These are phyloP conservation scores for Oxytropis ochrocephala DNA, from an alignment of 306 rosid species.

Conservation along the genomic window DNA sequence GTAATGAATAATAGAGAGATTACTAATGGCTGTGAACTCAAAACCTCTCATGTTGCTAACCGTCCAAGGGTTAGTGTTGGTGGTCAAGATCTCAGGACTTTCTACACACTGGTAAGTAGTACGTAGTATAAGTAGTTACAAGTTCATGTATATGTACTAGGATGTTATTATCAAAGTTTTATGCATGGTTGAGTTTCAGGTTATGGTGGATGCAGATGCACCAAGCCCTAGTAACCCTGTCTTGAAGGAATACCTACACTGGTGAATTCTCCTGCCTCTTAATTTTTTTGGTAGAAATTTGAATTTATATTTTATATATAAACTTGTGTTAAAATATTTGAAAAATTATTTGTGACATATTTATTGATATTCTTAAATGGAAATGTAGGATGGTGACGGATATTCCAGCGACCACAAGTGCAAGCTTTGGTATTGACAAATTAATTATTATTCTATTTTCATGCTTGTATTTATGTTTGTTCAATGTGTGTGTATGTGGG, in stretches of 20 bases:
- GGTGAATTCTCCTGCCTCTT: constrained; percentile 14
- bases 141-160: no score
- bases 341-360: no score
- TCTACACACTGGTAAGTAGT: constrained; percentile 37
- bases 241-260: constrained; percentile 45
- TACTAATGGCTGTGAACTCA: constrained; percentile 20
- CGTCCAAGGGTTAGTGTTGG: constrained; percentile 32
- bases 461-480: no score
- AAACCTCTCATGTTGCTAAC: constrained; percentile 26
- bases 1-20: constrained; percentile 27
- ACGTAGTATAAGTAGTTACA: no score
- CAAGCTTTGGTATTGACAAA: constrained; percentile 25
- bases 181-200: constrained; percentile 18
- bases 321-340: neutral
- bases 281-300: neutral
- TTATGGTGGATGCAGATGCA: constrained; percentile 44
- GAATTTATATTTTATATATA: no score
- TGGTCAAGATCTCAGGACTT: constrained; percentile 40
- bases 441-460: neutral
- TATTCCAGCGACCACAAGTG: constrained; percentile 40
- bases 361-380: neutral
- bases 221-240: constrained; percentile 42
- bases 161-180: no score
- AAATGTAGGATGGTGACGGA: constrained; percentile 41
- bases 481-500: no score